Conservation (phyloP, 164 flowering plant genomes). For the Paratinospora sagittata region DNA sequence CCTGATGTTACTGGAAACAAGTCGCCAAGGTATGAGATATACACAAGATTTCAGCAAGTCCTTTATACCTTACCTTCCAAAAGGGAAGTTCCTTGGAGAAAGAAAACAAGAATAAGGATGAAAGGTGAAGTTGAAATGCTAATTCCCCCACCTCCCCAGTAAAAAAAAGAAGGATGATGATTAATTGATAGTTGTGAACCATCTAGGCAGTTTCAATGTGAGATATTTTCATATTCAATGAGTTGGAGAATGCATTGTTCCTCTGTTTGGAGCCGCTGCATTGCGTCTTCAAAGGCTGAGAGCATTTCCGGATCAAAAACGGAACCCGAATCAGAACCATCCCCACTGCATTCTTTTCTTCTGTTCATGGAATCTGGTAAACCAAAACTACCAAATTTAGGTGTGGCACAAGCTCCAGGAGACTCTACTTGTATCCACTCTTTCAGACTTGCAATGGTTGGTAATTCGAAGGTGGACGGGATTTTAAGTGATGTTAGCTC, state of each 20-base stretch:
- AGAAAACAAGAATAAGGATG: background rate
- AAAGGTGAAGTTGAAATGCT: too few relatives aligned
- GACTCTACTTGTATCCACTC: constrained; percentile 18
- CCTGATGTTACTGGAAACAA: background rate
- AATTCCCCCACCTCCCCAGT: too few relatives aligned
- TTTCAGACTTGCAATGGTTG: constrained; percentile 16
- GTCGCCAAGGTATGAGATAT: background rate
- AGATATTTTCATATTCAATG: constrained; percentile 10
- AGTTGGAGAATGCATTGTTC: constrained; percentile 22
- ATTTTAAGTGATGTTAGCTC: constrained; percentile 25
- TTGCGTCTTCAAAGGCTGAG: constrained; percentile 32
- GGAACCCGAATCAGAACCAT: background rate
- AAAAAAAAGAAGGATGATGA: too few relatives aligned
- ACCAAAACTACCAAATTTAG: constrained; percentile 30
- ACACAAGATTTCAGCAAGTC: too few relatives aligned
- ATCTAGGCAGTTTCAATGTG: too few relatives aligned
- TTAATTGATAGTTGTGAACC: too few relatives aligned
- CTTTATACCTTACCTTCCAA: too few relatives aligned
- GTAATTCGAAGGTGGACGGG: constrained; percentile 26
- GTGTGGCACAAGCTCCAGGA: constrained; percentile 22
- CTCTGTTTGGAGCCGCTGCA: constrained; percentile 33
- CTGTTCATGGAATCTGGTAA: background rate
- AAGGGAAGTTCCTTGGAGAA: too few relatives aligned
- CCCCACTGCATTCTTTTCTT: constrained; percentile 10
- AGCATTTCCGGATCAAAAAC: constrained; percentile 33